These are phyloP conservation scores for Penicillium samsonianum DNA, from an alignment of 495 filamentous ascomycete genomes.

Conservation along the genomic window DNA sequence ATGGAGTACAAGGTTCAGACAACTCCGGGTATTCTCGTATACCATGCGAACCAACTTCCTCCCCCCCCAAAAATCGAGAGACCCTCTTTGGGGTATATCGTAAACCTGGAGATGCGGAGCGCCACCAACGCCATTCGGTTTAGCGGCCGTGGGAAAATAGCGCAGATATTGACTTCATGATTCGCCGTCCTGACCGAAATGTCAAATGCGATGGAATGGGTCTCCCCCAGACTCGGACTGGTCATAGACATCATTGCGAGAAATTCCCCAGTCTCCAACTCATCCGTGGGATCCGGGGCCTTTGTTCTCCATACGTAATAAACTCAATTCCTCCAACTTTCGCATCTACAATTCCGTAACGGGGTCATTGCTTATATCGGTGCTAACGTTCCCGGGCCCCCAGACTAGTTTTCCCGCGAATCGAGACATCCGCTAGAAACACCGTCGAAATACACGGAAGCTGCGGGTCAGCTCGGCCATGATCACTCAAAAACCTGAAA, in stretches of 20 bases:
- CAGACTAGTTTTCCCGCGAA: not conserved
- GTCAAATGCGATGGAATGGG: not conserved
- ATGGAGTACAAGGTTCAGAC: not conserved
- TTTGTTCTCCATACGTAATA: not conserved
- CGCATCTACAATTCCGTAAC: too few species aligned
- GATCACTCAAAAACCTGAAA: not conserved
- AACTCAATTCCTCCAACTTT: not conserved
- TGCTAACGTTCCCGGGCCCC: not conserved
- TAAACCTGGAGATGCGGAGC: not conserved
- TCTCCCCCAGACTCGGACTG: not conserved
- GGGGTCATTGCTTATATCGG: not conserved
- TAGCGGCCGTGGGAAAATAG: constrained; percentile 8
- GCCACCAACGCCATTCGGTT: constrained; percentile 19
- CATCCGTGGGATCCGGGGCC: not conserved
- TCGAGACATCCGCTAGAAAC: constrained; percentile 2
- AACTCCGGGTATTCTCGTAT: not conserved
- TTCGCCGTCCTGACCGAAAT: constrained; percentile 9
- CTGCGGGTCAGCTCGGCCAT: not conserved
- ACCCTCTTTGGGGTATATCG: not conserved
- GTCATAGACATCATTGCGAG: not conserved
- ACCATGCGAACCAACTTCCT: not conserved
- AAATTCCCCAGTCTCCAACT: not conserved
- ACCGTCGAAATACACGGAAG: not conserved
- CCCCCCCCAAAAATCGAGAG: not conserved
- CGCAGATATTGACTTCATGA: constrained; percentile 6